phyloP scores from a whole-genome alignment of 345 rosid species.

The Cardamine chenopodiifolia region DNA sequence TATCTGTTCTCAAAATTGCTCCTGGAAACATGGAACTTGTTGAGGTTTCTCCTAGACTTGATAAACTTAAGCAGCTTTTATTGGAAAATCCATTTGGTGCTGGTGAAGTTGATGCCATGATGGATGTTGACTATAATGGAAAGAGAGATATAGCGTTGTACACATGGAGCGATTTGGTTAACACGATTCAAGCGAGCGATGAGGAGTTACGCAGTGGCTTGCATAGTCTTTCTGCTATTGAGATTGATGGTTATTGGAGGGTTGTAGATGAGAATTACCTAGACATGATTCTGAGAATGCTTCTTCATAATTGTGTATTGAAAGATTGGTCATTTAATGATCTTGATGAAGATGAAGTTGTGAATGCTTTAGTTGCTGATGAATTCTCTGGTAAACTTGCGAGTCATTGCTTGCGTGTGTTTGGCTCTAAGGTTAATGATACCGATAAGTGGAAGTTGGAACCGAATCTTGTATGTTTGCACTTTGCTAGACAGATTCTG shows the following conservation, averaged over 20 bases:
- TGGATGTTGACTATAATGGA: constrained; percentile 43
- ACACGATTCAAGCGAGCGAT: constrained; percentile 81
- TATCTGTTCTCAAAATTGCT: constrained; percentile 62
- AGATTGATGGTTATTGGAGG: constrained; percentile 90
- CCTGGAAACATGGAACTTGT: constrained; percentile 78
- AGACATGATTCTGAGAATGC: constrained; percentile 65
- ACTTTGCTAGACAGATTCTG: constrained; percentile 69
- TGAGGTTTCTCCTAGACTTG: constrained; percentile 88
- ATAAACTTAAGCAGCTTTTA: constrained; percentile 71
- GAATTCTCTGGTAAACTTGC: constrained; percentile 64
- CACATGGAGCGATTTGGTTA: constrained; percentile 71
- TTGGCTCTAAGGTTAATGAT: constrained; percentile 53
- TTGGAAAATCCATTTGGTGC: constrained; percentile 55
- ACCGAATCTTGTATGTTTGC: constrained; percentile 69
- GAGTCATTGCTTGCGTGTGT: constrained; percentile 62
- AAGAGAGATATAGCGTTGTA: constrained; percentile 45
- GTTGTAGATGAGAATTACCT: constrained; percentile 66
- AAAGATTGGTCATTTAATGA: constrained; percentile 71
- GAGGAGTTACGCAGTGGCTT: constrained; percentile 65
- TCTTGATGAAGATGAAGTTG: constrained; percentile 65
- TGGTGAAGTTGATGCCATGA: constrained; percentile 45
- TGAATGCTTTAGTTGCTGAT: constrained; percentile 58
- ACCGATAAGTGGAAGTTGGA: constrained; percentile 65
- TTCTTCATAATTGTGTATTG: constrained; percentile 64
- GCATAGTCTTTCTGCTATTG: constrained; percentile 67